Conservation (phyloP, 108 stramenopile species). For the Cyclostephanos invisitatus region DNA sequence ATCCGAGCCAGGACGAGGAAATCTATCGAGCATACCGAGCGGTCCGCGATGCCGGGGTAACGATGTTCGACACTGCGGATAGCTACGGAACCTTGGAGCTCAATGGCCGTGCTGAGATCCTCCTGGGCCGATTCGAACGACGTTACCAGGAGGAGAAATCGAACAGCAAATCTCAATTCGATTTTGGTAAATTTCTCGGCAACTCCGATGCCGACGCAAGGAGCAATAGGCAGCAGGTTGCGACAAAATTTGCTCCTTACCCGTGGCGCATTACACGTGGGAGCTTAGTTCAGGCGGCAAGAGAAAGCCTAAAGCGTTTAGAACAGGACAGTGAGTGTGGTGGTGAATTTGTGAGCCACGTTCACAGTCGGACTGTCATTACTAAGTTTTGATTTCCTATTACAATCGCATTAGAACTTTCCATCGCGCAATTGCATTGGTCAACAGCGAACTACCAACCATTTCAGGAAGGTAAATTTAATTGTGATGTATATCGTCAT, state of each 20-base stretch:
- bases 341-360: neutral
- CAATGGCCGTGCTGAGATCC: slow-evolving; percentile 81
- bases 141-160: slow-evolving; percentile 57
- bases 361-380: neutral
- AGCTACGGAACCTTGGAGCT: slow-evolving; percentile 81
- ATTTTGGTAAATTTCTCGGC: slow-evolving; percentile 29
- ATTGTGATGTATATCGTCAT: neutral
- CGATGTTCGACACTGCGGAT: slow-evolving; percentile 88
- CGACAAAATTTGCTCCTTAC: slow-evolving; percentile 87
- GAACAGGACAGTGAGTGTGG: slow-evolving; percentile 55
- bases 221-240: slow-evolving; percentile 69
- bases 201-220: slow-evolving; percentile 14
- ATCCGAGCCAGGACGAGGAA: slow-evolving; percentile 80
- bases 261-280: slow-evolving; percentile 77
- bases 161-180: slow-evolving; percentile 17
- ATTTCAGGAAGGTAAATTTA: slow-evolving; percentile 60
- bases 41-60: slow-evolving; percentile 75
- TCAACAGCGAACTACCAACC: slow-evolving; percentile 84
- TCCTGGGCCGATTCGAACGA: slow-evolving; percentile 80
- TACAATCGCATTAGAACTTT: slow-evolving; percentile 38
- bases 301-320: slow-evolving; percentile 62
- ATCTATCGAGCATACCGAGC: slow-evolving; percentile 71
- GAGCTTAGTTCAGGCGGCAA: slow-evolving; percentile 68
- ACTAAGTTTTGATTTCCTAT: neutral
- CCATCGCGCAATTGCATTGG: slow-evolving; percentile 84